Evolutionary conservation across 2,329 filamentous ascomycete genomes (phyloP).

Genomic region (Cadophora luteo-olivacea): DNA sequence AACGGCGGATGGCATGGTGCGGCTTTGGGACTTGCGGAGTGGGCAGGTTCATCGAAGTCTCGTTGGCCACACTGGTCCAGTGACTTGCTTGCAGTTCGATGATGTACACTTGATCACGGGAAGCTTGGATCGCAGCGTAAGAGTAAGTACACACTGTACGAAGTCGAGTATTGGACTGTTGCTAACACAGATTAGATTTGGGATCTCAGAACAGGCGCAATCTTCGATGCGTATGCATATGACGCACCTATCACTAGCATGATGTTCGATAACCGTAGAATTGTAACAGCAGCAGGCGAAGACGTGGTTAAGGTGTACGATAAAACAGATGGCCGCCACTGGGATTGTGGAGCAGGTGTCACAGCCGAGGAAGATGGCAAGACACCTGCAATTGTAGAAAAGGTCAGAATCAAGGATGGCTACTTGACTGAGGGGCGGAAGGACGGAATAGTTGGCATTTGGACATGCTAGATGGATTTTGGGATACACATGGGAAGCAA

Average conservation of each 20-base stretch:
- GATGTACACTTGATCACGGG: conserved; percentile 94
- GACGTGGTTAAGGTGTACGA: conserved; percentile 98
- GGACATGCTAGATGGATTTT: conserved; percentile 68
- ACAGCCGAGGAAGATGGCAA: conserved; percentile 70
- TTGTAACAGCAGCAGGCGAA: conserved; percentile 89
- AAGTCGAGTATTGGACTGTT: conserved; percentile 3
- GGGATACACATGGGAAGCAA: conserved; percentile 3
- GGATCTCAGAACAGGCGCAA: conserved; percentile 95
- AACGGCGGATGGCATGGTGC: conserved; percentile 96
- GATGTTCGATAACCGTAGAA: conserved; percentile 94
- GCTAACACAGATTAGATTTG: conserved; percentile 75
- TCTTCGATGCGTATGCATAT: conserved; percentile 95
- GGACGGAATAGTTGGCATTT: conserved; percentile 89
- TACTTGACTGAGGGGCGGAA: conserved; percentile 90
- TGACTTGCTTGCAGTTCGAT: conserved; percentile 95
- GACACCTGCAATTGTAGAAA: conserved; percentile 75
- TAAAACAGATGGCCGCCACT: conserved; percentile 93
- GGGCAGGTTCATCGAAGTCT: conserved; percentile 97
- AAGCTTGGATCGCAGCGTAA: conserved; percentile 88
- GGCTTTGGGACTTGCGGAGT: conserved; percentile 94
- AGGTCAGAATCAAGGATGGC: conserved; percentile 89
- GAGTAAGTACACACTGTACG: conserved; percentile 67
- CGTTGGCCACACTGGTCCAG: conserved; percentile 92
- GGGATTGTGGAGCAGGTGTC: conserved; percentile 91
- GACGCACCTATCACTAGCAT: conserved; percentile 91